Evolutionary conservation across 331 rosid genomes (phyloP).

Genomic region (Ulmus americana): DNA sequence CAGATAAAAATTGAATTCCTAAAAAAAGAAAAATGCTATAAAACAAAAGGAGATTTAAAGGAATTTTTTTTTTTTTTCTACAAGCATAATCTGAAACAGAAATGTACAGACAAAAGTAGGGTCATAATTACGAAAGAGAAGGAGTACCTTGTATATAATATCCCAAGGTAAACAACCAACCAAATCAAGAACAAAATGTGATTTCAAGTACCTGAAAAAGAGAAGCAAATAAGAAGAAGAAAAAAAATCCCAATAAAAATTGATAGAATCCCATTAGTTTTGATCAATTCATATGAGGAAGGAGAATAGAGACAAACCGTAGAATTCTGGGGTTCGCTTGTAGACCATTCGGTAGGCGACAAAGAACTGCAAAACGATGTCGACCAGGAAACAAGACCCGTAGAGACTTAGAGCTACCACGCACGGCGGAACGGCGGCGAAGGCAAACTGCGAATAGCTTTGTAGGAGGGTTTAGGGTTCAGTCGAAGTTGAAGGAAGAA

Average conservation of each 20-base stretch:
- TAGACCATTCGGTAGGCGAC: constrained; percentile 64
- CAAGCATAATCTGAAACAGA: no score
- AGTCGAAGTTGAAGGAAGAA: no score
- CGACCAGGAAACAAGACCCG: constrained; percentile 39
- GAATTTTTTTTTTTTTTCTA: no score
- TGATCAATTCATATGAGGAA: background rate
- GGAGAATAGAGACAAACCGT: constrained; percentile 30
- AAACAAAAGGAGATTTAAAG: no score
- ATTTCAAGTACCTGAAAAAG: constrained; percentile 63
- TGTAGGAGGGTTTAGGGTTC: no score
- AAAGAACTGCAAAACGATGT: constrained; percentile 64
- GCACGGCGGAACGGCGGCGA: no score
- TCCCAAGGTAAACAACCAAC: constrained; percentile 94
- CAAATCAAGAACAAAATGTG: constrained; percentile 55
- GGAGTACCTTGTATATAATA: constrained; percentile 62
- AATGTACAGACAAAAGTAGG: no score
- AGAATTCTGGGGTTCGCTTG: constrained; percentile 61
- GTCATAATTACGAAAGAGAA: constrained; percentile 4
- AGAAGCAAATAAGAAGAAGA: background rate
- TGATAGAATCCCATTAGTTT: background rate
- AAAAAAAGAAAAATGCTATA: no score
- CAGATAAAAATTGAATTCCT: no score
- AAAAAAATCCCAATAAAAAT: no score
- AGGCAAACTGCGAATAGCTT: no score
- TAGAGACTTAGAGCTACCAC: no score